A percentile compares a stretch with the other conserved stretches of the same genome.
Conservation (phyloP, 257 asterid species). For the Cruciata laevipes region DNA sequence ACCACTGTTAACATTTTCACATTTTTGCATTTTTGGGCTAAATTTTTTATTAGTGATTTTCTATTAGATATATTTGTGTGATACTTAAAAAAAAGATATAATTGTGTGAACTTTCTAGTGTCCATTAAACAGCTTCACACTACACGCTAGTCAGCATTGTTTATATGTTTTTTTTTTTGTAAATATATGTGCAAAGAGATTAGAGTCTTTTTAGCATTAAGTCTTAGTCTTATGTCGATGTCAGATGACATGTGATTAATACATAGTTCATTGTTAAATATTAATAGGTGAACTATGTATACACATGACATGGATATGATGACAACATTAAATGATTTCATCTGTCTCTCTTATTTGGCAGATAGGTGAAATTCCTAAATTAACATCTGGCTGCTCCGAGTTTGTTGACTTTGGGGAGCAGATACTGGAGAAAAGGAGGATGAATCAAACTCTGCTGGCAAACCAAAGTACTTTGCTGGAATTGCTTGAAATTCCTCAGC, state of each 20-base stretch:
- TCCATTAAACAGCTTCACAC: neutral
- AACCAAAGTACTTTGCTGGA: constrained; percentile 95
- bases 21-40: neutral
- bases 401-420: constrained; percentile 80
- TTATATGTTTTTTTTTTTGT: too few relatives aligned
- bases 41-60: neutral
- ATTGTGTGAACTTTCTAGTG: too few relatives aligned
- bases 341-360: constrained; percentile 33
- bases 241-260: neutral
- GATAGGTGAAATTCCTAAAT: constrained; percentile 88
- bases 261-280: neutral
- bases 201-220: too few relatives aligned
- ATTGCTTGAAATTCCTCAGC: constrained; percentile 99
- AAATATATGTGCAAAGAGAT: too few relatives aligned
- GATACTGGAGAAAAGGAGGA: constrained; percentile 89
- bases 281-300: neutral
- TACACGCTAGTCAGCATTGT: neutral
- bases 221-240: too few relatives aligned
- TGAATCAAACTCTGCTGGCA: constrained; percentile 80
- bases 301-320: neutral
- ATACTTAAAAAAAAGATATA: too few relatives aligned
- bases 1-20: constrained; percentile 1
- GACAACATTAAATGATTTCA: neutral
- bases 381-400: constrained; percentile 86
- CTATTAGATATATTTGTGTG: neutral